These are phyloP conservation scores for Penicillium cinerascens DNA, from an alignment of 495 filamentous ascomycete species.

Conservation along the genomic window DNA sequence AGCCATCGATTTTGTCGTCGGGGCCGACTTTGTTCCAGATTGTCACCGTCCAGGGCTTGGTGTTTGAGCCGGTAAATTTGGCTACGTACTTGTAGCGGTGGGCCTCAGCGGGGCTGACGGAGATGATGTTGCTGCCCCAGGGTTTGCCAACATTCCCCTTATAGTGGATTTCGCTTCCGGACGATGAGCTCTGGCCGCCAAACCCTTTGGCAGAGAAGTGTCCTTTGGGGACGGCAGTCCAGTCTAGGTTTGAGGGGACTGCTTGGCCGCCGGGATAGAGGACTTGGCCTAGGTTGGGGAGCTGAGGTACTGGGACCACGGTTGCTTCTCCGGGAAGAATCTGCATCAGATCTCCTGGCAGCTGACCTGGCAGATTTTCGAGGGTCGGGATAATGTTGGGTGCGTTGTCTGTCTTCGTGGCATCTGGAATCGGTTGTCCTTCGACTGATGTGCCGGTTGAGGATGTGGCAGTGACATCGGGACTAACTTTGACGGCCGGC, in stretches of 20 bases:
- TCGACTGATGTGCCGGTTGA: background rate
- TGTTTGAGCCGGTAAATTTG: constrained; percentile 38
- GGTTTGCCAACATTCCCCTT: constrained; percentile 49
- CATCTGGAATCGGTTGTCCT: background rate
- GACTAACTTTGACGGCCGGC: background rate
- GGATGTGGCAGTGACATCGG: background rate
- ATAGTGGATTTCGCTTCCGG: constrained; percentile 32
- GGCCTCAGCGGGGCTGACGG: constrained; percentile 32
- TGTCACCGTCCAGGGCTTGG: constrained; percentile 37
- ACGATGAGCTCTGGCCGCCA: constrained; percentile 25
- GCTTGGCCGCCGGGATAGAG: constrained; percentile 2
- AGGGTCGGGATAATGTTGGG: background rate
- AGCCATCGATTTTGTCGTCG: constrained; percentile 40
- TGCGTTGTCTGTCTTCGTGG: background rate
- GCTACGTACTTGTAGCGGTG: constrained; percentile 46
- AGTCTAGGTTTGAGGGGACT: constrained; percentile 12
- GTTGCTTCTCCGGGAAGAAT: constrained; percentile 7
- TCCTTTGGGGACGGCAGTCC: constrained; percentile 26
- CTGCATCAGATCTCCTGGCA: background rate
- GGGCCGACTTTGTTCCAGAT: constrained; percentile 55
- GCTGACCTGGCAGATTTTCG: background rate
- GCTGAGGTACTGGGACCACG: constrained; percentile 8
- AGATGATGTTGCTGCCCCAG: constrained; percentile 53
- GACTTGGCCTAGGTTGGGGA: constrained; percentile 6
- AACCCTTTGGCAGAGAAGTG: constrained; percentile 26